Evolutionary conservation across 2,329 filamentous ascomycete genomes (phyloP).

Genomic region (Penicillium sclerotiorum): DNA sequence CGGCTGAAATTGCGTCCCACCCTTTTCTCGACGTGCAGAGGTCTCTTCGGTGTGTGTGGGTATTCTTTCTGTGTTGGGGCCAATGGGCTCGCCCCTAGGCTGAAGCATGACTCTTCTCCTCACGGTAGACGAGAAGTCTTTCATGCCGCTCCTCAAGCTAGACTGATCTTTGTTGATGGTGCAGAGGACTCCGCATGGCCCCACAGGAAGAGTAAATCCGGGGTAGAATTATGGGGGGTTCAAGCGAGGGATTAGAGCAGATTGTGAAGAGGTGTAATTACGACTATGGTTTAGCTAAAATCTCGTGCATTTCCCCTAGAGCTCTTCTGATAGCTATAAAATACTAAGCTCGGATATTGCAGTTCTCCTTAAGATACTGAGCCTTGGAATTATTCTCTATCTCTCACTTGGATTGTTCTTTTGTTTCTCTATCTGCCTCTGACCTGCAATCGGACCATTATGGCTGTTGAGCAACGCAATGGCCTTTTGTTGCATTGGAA

Average conservation of each 20-base stretch:
- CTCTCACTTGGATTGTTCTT: background rate
- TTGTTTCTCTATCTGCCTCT: no score
- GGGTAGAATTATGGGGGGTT: background rate
- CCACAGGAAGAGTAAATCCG: conserved; percentile 7
- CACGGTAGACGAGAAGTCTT: background rate
- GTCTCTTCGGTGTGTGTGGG: background rate
- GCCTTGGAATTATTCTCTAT: background rate
- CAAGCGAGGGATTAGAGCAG: no score
- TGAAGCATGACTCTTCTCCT: background rate
- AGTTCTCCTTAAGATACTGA: no score
- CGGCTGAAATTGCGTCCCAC: background rate
- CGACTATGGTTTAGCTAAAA: no score
- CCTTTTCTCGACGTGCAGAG: background rate
- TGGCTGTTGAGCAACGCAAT: conserved; percentile 13
- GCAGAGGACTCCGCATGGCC: conserved; percentile 13
- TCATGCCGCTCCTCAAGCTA: conserved; percentile 5
- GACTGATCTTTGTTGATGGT: conserved; percentile 1
- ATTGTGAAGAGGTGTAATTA: no score
- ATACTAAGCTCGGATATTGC: no score
- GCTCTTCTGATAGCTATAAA: no score
- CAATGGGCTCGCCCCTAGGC: background rate
- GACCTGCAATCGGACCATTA: background rate
- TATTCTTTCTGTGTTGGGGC: background rate
- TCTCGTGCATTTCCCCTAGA: no score
- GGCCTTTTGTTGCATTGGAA: conserved; percentile 24